Percentiles rank a stretch among this genome's conserved stretches.
Conservation (phyloP, 2,329 filamentous ascomycete species). For the Fusarium dlaminii region DNA sequence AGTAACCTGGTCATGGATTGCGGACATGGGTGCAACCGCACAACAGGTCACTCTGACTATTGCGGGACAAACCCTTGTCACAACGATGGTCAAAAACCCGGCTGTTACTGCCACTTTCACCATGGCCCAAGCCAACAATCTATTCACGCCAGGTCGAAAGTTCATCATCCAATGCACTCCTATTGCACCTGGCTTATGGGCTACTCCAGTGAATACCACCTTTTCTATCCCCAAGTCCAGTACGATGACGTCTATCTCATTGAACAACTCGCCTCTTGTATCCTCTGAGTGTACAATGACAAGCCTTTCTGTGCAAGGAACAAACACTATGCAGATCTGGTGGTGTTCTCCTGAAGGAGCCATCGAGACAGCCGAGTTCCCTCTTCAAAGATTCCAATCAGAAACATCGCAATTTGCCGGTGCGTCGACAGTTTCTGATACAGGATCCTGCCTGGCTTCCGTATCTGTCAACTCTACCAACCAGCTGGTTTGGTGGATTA, state of each 20-base stretch:
- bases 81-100: neutral
- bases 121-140: neutral
- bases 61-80: neutral
- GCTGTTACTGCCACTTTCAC: neutral
- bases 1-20: neutral
- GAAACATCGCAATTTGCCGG: neutral
- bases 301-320: neutral
- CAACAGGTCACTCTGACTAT: neutral
- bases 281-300: neutral
- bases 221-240: neutral
- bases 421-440: neutral
- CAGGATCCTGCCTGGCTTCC: neutral
- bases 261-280: neutral
- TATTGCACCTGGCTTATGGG: neutral
- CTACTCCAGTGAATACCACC: neutral
- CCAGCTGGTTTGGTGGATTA: neutral
- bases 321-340: neutral
- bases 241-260: neutral
- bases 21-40: rapidly evolving
- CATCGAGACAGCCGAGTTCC: neutral
- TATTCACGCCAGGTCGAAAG: neutral
- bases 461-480: rapidly evolving
- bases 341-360: neutral
- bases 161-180: neutral
- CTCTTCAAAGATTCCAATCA: too few relatives aligned